Evolutionary conservation across 2,329 filamentous ascomycete species (phyloP).

Genomic region (Alternaria panax): DNA sequence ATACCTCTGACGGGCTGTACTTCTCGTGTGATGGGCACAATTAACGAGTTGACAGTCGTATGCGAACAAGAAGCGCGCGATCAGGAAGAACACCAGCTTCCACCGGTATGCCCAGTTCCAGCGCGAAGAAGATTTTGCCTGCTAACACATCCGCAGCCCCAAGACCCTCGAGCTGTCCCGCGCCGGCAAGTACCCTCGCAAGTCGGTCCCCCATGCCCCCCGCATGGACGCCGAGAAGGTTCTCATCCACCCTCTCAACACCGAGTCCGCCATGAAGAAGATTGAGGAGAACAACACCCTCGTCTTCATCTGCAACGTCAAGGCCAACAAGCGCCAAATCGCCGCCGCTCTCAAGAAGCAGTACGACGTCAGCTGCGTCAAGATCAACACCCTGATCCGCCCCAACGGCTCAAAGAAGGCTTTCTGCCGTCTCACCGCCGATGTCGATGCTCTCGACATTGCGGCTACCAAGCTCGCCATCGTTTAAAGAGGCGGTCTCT

Average conservation of each 20-base stretch:
- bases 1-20: conserved; percentile 61
- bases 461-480: conserved; percentile 98
- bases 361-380: conserved; percentile 96
- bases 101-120: conserved; percentile 64
- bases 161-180: conserved; percentile 94
- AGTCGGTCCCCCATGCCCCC: conserved; percentile 87
- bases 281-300: conserved; percentile 99
- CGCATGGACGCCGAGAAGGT: conserved; percentile 98
- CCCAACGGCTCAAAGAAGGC: conserved; percentile 99
- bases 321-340: conserved; percentile 99
- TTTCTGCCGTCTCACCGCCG: conserved; percentile 90
- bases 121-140: not conserved
- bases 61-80: conserved; percentile 89
- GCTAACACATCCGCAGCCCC: conserved; percentile 56
- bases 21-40: conserved; percentile 49
- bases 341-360: conserved; percentile 98
- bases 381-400: conserved; percentile 99
- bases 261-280: conserved; percentile 99
- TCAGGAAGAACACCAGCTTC: conserved; percentile 91
- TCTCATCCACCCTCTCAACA: conserved; percentile 97
- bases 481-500: conserved; percentile 70
- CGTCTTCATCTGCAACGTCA: conserved; percentile 92
- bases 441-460: conserved; percentile 98
- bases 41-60: conserved; percentile 64
- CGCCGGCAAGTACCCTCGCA: conserved; percentile 94